Base-by-base conservation (phyloP, 73 alveolate species). In the Paramecium bursaria region DNA sequence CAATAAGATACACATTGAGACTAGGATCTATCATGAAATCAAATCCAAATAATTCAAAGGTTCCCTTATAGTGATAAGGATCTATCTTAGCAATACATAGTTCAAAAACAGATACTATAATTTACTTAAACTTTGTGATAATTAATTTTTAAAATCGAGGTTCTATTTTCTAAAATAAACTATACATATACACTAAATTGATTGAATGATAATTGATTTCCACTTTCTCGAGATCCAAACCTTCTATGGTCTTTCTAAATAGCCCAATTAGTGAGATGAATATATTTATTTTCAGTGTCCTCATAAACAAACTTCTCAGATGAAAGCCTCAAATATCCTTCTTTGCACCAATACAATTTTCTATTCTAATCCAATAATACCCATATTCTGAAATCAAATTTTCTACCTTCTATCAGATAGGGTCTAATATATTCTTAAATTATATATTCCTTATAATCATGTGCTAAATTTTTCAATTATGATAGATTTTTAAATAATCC, bases 371-470 rank as follows among this genome's bases (percentile, higher is more conserved):
- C 74, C 29, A 91, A 60, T 85, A 95, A 60, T 3, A 95, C 99
- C 99, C 99, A 97, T 52, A 94, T 94, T 53, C 99, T 85, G 31
- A 96, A 94, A 91, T 96, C 99, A 75, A 96, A 96, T 87, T 96
- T 96, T 75, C 99, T 91, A 48, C 93, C 92, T 42, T 94, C 86
- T 10, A 96, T 87, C 3, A 96, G 75, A 42, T 95, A 85, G 27
- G 99, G 99, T 48, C 87, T 91, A 9, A 96, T 93, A 90, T 96
- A 96, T 88, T 96, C 95, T 86, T 96, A 92, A 4, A 96, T 91
- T 7, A 94, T 86, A 85, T 91, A 92, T 79, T 93, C n/a, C n/a
- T n/a, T n/a, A n/a, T n/a, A n/a, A n/a, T n/a, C n/a, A n/a, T n/a
- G n/a, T n/a, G n/a, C n/a, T n/a, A n/a, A n/a, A n/a, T n/a, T n/a